Evolutionary conservation across 345 rosid species (phyloP), one percentile per base, ranked within the genome.

Genomic region (Gossypium sturtianum): DNA sequence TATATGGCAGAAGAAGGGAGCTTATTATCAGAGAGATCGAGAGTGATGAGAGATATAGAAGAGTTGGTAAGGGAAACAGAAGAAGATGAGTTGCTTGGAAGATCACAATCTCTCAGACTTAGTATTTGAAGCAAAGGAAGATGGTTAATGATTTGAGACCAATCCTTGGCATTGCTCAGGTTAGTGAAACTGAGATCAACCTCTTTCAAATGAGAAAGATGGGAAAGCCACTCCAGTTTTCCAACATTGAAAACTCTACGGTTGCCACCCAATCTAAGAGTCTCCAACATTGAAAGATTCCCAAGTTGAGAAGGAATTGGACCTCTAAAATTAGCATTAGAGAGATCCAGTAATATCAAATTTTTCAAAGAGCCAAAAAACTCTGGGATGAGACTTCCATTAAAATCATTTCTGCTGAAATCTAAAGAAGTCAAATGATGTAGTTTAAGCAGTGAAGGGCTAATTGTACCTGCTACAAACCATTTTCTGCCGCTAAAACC

Each of bases 271-370:
- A 87, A 69, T 78, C 78, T 86, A 77, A 87, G 88, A 27, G 22
- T 71, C 61, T 78, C 82, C 75, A 87, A 77, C 54, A 48, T 82
- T 9, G 88, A 76, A 54, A 87, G 79, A 9, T 83, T 86, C 47
- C 85, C 85, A 56, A 86, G 79, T 48, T 0, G 34, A 25, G 25
- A 25, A 0, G 86, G 88, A 15, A 86, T 52, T 47, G 69, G 77
- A 41, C 85, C 87, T 41, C 81, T 70, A 47, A 89, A 78, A 22
- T 75, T 67, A 0, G 80, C 71, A 52, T 25, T 43, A 27, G 90
- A 84, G 47, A 88, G 83, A 74, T 86, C 80, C 53, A 88, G 78
- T 61, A 82, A 80, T 45, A 76, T 72, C 65, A 86, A 57, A 0
- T 57, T 79, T 51, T 5, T 27, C 5, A 88, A 44, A 1, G 70